These are phyloP conservation scores for Tephrocybe sp. DNA, from an alignment of 768 basidiomycete species.

Conservation along the genomic window DNA sequence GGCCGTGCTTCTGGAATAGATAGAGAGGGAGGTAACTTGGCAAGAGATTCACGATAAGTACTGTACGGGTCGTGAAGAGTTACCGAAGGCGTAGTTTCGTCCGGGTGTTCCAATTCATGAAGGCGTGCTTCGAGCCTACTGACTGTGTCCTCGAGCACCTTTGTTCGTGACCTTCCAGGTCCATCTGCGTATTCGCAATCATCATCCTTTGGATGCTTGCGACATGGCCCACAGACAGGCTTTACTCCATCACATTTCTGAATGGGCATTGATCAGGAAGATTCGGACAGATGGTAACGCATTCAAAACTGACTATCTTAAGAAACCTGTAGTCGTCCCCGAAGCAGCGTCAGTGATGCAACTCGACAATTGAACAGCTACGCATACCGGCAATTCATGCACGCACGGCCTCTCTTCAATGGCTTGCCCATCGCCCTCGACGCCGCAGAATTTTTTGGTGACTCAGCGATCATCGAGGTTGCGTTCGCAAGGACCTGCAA, in stretches of 20 bases:
- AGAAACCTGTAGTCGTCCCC: slow-evolving; percentile 35
- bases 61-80: slow-evolving; percentile 53
- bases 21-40: slow-evolving; percentile 33
- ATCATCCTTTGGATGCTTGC: slow-evolving; percentile 55
- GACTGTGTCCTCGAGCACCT: slow-evolving; percentile 60
- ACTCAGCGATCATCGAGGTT: slow-evolving; percentile 40
- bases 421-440: slow-evolving; percentile 37
- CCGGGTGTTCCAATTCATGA: slow-evolving; percentile 56
- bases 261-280: slow-evolving; percentile 7
- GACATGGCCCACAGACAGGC: slow-evolving; percentile 67
- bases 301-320: slow-evolving; percentile 43
- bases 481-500: slow-evolving; percentile 21
- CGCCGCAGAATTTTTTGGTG: slow-evolving; percentile 29
- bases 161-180: slow-evolving; percentile 56
- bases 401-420: slow-evolving; percentile 53
- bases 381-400: slow-evolving; percentile 51
- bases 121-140: slow-evolving; percentile 56
- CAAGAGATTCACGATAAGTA: slow-evolving; percentile 27
- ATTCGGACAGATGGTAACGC: neutral
- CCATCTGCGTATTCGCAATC: slow-evolving; percentile 75
- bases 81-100: slow-evolving; percentile 44
- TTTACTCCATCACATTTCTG: slow-evolving; percentile 69
- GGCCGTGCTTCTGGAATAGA: slow-evolving; percentile 30
- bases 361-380: neutral
- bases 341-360: neutral